These are phyloP conservation scores for Daldinia vernicosa DNA, from an alignment of 495 filamentous ascomycete genomes.

Conservation along the genomic window DNA sequence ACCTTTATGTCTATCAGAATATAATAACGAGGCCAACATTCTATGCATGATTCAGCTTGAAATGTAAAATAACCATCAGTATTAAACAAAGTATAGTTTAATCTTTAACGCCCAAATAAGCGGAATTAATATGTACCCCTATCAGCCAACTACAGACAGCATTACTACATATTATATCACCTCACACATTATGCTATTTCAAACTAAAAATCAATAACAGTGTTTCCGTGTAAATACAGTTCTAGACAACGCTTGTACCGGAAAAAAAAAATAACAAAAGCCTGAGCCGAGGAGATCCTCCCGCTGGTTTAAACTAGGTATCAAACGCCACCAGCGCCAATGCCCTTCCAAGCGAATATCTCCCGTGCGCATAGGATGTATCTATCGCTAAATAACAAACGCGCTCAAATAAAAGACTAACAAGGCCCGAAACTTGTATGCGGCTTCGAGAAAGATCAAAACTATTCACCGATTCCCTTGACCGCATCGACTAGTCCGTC, in stretches of 20 bases:
- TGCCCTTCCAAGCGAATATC: not conserved
- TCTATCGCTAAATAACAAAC: not conserved
- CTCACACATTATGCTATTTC: not conserved
- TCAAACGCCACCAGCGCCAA: slow-evolving; percentile 3
- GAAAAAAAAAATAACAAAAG: not conserved
- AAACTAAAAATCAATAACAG: not conserved
- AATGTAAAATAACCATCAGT: no score
- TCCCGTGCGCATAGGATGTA: not conserved
- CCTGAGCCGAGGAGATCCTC: not conserved
- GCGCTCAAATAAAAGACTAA: not conserved
- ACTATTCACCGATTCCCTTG: slow-evolving; percentile 29
- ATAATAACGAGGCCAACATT: no score
- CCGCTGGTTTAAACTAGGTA: not conserved
- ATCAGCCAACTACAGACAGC: not conserved
- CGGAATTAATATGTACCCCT: no score
- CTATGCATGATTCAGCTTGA: no score
- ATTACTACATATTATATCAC: not conserved
- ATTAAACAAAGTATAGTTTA: no score
- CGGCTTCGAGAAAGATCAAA: not conserved
- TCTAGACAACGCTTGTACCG: not conserved
- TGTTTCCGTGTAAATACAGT: not conserved
- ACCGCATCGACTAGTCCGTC: slow-evolving; percentile 53
- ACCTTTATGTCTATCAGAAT: no score
- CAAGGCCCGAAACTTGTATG: not conserved
- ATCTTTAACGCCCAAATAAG: no score